phyloP scores from a whole-genome alignment of 805 yeast species.

The Maudiozyma bulderi region DNA sequence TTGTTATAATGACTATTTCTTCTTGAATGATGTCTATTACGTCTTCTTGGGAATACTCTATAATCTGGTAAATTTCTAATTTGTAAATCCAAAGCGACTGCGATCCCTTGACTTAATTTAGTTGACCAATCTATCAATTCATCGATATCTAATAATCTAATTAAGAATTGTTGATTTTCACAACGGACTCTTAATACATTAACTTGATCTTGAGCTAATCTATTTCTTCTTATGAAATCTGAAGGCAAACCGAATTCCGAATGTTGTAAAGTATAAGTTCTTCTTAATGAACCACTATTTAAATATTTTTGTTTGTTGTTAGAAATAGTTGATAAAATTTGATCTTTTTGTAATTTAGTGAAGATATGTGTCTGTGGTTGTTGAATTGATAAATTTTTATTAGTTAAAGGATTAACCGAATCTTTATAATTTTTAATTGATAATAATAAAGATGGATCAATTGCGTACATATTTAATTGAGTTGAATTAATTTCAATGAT shows the following conservation, averaged over 20 bases:
- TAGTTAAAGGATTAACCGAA: constrained; percentile 8
- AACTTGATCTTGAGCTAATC: constrained; percentile 33
- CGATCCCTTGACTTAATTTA: constrained; percentile 63
- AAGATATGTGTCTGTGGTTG: constrained; percentile 15
- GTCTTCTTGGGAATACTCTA: constrained; percentile 71
- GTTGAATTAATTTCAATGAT: constrained; percentile 78
- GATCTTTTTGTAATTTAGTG: constrained; percentile 14
- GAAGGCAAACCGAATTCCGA: constrained; percentile 76
- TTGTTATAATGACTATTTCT: neutral
- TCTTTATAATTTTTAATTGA: constrained; percentile 23
- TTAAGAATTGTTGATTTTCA: constrained; percentile 72
- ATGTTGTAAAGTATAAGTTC: constrained; percentile 73
- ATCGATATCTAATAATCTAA: constrained; percentile 52
- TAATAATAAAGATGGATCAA: constrained; percentile 28
- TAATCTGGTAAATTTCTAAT: constrained; percentile 65
- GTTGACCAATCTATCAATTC: constrained; percentile 73
- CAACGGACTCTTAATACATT: constrained; percentile 61
- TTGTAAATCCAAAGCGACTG: constrained; percentile 65
- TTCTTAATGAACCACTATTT: constrained; percentile 32
- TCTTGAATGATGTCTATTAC: constrained; percentile 36
- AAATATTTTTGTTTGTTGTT: constrained; percentile 19
- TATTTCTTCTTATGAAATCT: constrained; percentile 32
- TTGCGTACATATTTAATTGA: constrained; percentile 60
- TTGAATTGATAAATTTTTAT: constrained; percentile 3
- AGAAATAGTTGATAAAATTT: constrained; percentile 13